phyloP scores from a whole-genome alignment of 495 filamentous ascomycete genomes.

The Endocarpon pusillum region DNA sequence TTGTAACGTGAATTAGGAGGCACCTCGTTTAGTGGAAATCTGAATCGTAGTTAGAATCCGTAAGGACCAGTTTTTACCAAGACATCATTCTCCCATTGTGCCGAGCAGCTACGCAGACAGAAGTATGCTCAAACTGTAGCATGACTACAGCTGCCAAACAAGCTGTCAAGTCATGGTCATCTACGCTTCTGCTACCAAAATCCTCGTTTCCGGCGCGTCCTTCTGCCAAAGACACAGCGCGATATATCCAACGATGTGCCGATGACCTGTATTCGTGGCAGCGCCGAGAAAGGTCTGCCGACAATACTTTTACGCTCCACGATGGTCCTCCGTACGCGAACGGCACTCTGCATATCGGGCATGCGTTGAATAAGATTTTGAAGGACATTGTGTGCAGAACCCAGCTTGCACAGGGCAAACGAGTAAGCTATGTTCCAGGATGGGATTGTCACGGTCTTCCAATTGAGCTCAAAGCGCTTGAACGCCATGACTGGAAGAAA shows the following conservation, averaged over 20 bases:
- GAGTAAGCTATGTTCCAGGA: conserved; percentile 75
- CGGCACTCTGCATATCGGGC: conserved; percentile 84
- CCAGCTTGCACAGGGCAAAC: conserved; percentile 58
- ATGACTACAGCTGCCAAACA: conserved; percentile 26
- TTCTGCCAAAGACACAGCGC: conserved; percentile 30
- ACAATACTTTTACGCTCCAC: conserved; percentile 61
- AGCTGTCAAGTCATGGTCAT: conserved; percentile 31
- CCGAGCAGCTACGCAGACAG: too few relatives aligned
- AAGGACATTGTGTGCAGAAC: conserved; percentile 84
- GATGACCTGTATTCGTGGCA: conserved; percentile 88
- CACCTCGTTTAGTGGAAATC: too few relatives aligned
- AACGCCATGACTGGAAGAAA: conserved; percentile 21
- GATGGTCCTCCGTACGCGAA: conserved; percentile 98
- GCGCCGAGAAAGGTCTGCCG: conserved; percentile 36
- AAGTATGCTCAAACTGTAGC: conserved; percentile 23
- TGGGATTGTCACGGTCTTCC: conserved; percentile 98
- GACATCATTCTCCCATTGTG: too few relatives aligned
- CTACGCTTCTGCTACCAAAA: conserved; percentile 42
- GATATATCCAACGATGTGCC: conserved; percentile 62
- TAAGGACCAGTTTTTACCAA: too few relatives aligned
- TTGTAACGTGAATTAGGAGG: too few relatives aligned
- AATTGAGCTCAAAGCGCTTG: conserved; percentile 93
- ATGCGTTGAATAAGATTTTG: conserved; percentile 92
- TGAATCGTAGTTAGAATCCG: too few relatives aligned
- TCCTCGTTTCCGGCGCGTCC: conserved; percentile 39